Conservation (phyloP, 495 filamentous ascomycete genomes). For the Penicillium pancosmium region DNA sequence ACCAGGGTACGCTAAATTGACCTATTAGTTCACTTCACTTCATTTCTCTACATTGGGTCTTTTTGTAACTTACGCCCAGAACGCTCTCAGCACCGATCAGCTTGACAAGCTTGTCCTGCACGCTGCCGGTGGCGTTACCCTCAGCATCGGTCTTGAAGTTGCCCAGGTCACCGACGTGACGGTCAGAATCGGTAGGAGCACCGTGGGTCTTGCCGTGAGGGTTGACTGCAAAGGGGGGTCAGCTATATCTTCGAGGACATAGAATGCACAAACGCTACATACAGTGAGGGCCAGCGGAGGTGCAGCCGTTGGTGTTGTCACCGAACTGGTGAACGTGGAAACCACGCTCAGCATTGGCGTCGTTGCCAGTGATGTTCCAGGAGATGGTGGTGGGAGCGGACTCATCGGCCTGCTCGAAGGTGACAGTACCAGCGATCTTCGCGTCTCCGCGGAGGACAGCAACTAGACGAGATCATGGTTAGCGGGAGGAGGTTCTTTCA, state of each 20-base stretch:
- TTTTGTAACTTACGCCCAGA: slow-evolving; percentile 76
- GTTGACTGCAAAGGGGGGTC: slow-evolving; percentile 68
- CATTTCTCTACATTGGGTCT: background rate
- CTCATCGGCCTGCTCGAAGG: slow-evolving; percentile 90
- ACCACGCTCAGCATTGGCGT: slow-evolving; percentile 92
- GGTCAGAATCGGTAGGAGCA: slow-evolving; percentile 74
- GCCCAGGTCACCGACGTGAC: slow-evolving; percentile 96
- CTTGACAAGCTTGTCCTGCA: slow-evolving; percentile 81
- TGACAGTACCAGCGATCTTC: slow-evolving; percentile 86
- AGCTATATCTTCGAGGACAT: background rate
- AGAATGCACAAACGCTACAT: slow-evolving; percentile 34
- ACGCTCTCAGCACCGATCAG: slow-evolving; percentile 94
- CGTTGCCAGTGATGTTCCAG: slow-evolving; percentile 91
- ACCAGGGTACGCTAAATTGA: slow-evolving; percentile 81
- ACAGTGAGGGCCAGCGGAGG: slow-evolving; percentile 96
- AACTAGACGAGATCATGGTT: slow-evolving; percentile 55
- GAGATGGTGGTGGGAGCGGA: slow-evolving; percentile 77
- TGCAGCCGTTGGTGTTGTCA: slow-evolving; percentile 99
- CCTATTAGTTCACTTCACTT: slow-evolving; percentile 7
- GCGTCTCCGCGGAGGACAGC: slow-evolving; percentile 96
- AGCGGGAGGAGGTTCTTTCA: background rate
- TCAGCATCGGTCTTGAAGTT: slow-evolving; percentile 94
- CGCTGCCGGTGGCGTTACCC: slow-evolving; percentile 79
- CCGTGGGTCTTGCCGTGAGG: slow-evolving; percentile 90
- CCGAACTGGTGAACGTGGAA: slow-evolving; percentile 99